phyloP scores from a whole-genome alignment of 1,284 basidiomycete species.

The Gastroboletus turbinatus region DNA sequence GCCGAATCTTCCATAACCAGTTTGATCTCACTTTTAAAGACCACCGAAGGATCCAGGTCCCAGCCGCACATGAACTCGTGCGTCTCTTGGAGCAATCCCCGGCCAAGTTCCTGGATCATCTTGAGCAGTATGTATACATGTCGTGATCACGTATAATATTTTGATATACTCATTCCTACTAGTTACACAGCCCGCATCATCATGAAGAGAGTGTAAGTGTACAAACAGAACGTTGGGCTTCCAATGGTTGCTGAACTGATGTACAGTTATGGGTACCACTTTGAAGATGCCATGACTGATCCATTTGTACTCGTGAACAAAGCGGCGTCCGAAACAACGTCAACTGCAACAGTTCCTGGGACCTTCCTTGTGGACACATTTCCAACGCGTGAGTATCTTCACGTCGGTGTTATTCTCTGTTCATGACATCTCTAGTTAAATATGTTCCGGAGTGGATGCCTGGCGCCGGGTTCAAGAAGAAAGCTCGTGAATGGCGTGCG shows the following conservation, averaged over 20 bases:
- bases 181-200: constrained; percentile 6
- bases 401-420: not conserved
- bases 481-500: constrained; percentile 4
- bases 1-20: constrained; percentile 4
- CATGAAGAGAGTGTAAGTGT: constrained; percentile 8
- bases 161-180: not conserved
- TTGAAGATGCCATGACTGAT: constrained; percentile 2
- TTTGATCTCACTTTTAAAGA: constrained; percentile 5
- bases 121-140: not conserved
- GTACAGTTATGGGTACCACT: constrained; percentile 3
- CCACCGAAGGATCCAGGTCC: constrained; percentile 1
- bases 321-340: constrained; percentile 2
- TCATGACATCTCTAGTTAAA: not conserved
- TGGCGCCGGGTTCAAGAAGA: constrained; percentile 2
- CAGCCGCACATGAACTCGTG: not conserved
- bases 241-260: not conserved
- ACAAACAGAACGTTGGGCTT: not conserved
- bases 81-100: not conserved
- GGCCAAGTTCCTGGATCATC: constrained; percentile 2
- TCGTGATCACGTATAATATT: not conserved
- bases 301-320: constrained; percentile 9
- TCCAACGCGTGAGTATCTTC: not conserved
- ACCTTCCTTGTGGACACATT: constrained; percentile 6
- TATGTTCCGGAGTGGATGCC: constrained; percentile 6
- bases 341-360: constrained; percentile 2